Evolutionary conservation across 768 basidiomycete genomes (phyloP), one percentile per base, ranked within the genome.

Genomic region (Mycena galopus): DNA sequence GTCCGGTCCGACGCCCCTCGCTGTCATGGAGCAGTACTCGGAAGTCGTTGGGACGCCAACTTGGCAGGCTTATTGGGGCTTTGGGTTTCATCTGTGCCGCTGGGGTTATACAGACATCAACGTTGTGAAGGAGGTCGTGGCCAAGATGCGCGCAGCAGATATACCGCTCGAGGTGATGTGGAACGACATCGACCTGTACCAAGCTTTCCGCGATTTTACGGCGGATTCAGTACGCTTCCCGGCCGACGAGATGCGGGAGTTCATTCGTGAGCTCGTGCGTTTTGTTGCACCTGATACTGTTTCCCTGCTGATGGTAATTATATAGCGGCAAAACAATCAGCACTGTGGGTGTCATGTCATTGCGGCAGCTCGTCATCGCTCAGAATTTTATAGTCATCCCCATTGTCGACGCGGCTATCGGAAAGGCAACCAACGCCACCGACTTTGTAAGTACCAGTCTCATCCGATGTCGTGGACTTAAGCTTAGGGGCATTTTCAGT

Each of bases 111-210:
- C 71, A 60, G 74, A 77, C 32, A 73, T 77, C 57, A 77, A 80
- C 57, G 80, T 79, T 76, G 83, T 78, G 81, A 85, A 85, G 79
- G 85, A 77, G 80, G 88, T 84, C 65, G 80, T 76, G 67, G 77
- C 77, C 32, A 86, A 80, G 75, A 87, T 86, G 93, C 85, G 90
- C 21, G 88, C 86, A 25, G 92, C 93, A 0, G 85, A 89, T 62
- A 89, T 96, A 69, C 94, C 94, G n/a, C 85, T 95, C 7, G 94
- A 96, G 92, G 91, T 90, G 53, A 92, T 92, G 86, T 94, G 93
- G 93, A 93, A 91, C 76, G 93, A 93, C 74, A 92, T 94, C 71
- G 92, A 94, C 80, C 72, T 93, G 63, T 93, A 92, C 74, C 89
- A 92, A 74, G 88, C 91, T 30, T 83, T 87, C 39, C 86, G 93